A percentile compares a stretch with the other conserved stretches of the same genome.
These are phyloP conservation scores for Penicillium lividum DNA, from an alignment of 495 filamentous ascomycete species.

Conservation along the genomic window DNA sequence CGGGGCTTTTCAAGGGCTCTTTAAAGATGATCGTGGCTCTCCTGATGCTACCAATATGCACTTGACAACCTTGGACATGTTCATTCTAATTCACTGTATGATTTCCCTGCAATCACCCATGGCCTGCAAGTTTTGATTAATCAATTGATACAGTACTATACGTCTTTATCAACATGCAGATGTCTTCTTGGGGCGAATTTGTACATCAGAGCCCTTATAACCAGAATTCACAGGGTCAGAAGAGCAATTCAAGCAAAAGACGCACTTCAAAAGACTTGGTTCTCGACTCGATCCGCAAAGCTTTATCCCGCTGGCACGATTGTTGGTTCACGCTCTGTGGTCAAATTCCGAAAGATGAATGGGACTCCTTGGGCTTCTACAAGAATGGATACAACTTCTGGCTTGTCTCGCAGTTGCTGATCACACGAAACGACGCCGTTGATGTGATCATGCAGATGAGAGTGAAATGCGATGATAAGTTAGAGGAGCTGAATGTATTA, in stretches of 20 bases:
- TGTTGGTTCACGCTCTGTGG: slow-evolving; percentile 38
- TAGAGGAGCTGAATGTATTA: slow-evolving; percentile 46
- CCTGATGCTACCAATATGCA: slow-evolving; percentile 14
- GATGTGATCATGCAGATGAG: slow-evolving; percentile 51
- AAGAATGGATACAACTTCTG: slow-evolving; percentile 50
- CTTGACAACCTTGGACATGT: slow-evolving; percentile 44
- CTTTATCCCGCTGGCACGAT: slow-evolving; percentile 41
- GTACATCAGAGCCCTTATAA: slow-evolving; percentile 4
- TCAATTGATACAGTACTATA: slow-evolving; percentile 33
- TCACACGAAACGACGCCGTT: slow-evolving; percentile 48
- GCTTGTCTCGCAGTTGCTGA: slow-evolving; percentile 47
- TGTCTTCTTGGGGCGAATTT: slow-evolving; percentile 40
- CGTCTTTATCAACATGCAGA: slow-evolving; percentile 48
- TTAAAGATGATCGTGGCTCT: slow-evolving; percentile 19
- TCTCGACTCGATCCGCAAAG: slow-evolving; percentile 33
- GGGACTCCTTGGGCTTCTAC: slow-evolving; percentile 49
- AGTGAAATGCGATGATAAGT: slow-evolving; percentile 49
- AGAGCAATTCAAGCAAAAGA: slow-evolving; percentile 4
- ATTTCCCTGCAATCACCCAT: no score
- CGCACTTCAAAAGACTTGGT: slow-evolving; percentile 37
- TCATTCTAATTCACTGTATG: slow-evolving; percentile 47
- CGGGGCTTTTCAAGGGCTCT: slow-evolving; percentile 39
- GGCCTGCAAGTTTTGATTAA: no score
- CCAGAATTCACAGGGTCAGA: no score
- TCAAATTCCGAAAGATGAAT: slow-evolving; percentile 37